A percentile compares a stretch with the other conserved stretches of the same genome.
These are phyloP conservation scores for Solanum phureja DNA, from an alignment of 257 asterid genomes.

Conservation along the genomic window DNA sequence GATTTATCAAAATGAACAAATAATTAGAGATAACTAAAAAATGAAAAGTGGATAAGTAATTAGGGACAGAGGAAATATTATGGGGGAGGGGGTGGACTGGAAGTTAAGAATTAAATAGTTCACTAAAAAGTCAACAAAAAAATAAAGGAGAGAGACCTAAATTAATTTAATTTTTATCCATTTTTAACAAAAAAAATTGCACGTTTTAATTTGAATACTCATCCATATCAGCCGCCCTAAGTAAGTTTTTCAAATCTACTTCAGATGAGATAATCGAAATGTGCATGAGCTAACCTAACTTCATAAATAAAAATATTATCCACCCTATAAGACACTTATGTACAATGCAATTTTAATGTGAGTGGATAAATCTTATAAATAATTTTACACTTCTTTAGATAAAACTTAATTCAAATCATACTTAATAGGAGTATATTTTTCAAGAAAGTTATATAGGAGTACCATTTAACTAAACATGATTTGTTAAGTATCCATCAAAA, in stretches of 20 bases:
- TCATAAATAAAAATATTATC: background rate
- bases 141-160: background rate
- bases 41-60: too few species aligned
- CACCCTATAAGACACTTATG: background rate
- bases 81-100: background rate
- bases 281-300: too few species aligned
- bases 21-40: too few species aligned
- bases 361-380: background rate
- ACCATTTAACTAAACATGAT: too few species aligned
- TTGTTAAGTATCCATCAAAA: background rate
- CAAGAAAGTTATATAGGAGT: background rate
- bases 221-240: background rate
- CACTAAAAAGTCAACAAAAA: background rate
- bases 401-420: background rate
- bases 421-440: background rate
- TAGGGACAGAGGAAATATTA: background rate
- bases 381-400: background rate
- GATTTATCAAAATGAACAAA: too few species aligned
- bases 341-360: background rate
- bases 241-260: background rate
- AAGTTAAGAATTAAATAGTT: background rate
- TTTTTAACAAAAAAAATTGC: background rate
- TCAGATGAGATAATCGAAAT: background rate
- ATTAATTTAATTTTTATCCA: background rate
- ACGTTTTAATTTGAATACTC: background rate